Base-by-base conservation (phyloP, 306 rosid species). In the Citrullus colocynthis region DNA sequence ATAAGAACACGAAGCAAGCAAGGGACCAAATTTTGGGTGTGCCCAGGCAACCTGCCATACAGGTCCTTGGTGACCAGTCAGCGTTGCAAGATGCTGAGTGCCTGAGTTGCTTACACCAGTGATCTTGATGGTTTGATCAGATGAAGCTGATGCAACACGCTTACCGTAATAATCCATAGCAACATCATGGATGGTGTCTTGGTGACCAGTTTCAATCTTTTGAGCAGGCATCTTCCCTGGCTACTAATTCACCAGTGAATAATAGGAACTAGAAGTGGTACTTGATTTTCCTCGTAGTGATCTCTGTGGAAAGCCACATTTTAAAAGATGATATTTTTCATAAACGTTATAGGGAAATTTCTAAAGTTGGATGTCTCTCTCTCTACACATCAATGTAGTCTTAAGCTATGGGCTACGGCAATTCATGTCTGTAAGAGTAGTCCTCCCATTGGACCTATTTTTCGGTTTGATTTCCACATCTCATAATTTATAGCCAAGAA, bases 31-130 rank as follows among this genome's bases (percentile, higher is more conserved):
- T 71, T 90, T 92, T 0, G 97, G 97, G 82, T 92, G 93, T 49
- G 97, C 97, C 97, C 97, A 90, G 3, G 59, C 87, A 5, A 88
- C 96, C 83, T 92, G 90, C 96, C 96, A 90, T 20, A 92, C 93
- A 66, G 96, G 92, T 16, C 97, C 97, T 85, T 83, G 93, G 67
- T 92, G 92, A 86, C 97, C 93, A 1, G 87, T 79, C 55, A 92
- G 78, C 2, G 93, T 90, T 5, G 93, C 93, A 11, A 92, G 88
- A 87, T 81, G 90, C 75, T 92, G 97, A 62, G 93, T 90, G 79
- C 90, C 87, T 0, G 90, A 59, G 80, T 84, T 90, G 88, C 96
- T 90, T 61, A 87, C 97, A 41, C 93, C 97, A 55, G 85, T 84
- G 83, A 92, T 92, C 90, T 92, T 92, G 70, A 92, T 86, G 15